phyloP scores from a whole-genome alignment of 768 basidiomycete species.

The Pleurotus tuoliensis region DNA sequence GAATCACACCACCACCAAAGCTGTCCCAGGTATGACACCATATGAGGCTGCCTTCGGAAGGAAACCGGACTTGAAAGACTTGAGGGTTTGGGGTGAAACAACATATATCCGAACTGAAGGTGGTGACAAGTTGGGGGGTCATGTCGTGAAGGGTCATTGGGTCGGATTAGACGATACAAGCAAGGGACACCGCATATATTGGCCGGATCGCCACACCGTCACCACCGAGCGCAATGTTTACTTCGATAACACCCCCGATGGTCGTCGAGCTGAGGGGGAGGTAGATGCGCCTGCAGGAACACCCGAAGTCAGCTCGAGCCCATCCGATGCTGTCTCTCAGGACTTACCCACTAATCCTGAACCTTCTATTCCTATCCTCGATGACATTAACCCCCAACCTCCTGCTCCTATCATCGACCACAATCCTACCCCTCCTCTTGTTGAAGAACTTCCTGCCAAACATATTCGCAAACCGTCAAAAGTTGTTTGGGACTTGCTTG shows the following conservation, averaged over 20 bases:
- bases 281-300: too few relatives aligned
- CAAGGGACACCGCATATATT: slow-evolving; percentile 29
- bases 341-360: background rate
- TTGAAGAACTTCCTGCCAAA: too few relatives aligned
- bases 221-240: slow-evolving; percentile 27
- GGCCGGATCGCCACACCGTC: slow-evolving; percentile 17
- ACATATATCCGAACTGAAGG: slow-evolving; percentile 25
- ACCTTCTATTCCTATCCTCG: too few relatives aligned
- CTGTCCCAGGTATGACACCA: slow-evolving; percentile 17
- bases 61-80: slow-evolving; percentile 17
- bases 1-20: slow-evolving; percentile 21
- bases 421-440: too few relatives aligned
- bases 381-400: too few relatives aligned
- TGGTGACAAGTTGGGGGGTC: slow-evolving; percentile 22
- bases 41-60: slow-evolving; percentile 15
- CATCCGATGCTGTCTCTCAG: background rate
- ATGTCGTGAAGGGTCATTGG: slow-evolving; percentile 24
- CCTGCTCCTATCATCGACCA: too few relatives aligned
- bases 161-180: slow-evolving; percentile 31
- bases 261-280: slow-evolving; percentile 20
- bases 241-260: slow-evolving; percentile 13
- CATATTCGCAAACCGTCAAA: too few relatives aligned
- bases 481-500: too few relatives aligned
- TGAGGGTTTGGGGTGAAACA: slow-evolving; percentile 19
- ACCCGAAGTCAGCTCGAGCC: background rate